phyloP scores from a whole-genome alignment of 169 alveolate genomes.

The Plasmodium berghei region DNA sequence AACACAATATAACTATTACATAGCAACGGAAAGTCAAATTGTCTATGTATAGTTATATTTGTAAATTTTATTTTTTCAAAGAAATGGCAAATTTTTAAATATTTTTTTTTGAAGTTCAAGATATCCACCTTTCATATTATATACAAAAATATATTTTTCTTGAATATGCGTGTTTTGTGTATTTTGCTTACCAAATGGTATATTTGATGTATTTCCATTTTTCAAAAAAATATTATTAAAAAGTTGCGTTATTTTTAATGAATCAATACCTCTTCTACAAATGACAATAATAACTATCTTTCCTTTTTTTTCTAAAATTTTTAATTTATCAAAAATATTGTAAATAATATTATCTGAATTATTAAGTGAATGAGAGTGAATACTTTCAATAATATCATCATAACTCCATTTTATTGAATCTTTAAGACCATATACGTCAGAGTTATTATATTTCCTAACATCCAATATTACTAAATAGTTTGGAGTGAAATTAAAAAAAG shows the following conservation, averaged over 20 bases:
- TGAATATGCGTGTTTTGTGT: background rate
- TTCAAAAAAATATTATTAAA: slow-evolving; percentile 49
- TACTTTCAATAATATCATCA: slow-evolving; percentile 46
- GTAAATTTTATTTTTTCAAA: background rate
- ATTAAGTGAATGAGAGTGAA: slow-evolving; percentile 68
- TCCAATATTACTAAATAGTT: slow-evolving; percentile 52
- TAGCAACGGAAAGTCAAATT: too few species aligned
- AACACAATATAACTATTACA: too few species aligned
- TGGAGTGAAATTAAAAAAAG: slow-evolving; percentile 24
- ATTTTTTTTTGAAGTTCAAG: slow-evolving; percentile 52
- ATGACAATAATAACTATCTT: slow-evolving; percentile 58
- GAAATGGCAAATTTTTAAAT: slow-evolving; percentile 71
- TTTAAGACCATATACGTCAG: slow-evolving; percentile 48
- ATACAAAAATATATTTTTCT: slow-evolving; percentile 18
- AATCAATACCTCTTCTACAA: slow-evolving; percentile 76
- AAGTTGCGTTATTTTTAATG: slow-evolving; percentile 52
- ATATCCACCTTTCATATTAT: slow-evolving; percentile 72
- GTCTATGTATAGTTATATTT: too few species aligned
- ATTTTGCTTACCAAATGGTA: background rate
- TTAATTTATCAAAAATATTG: slow-evolving; percentile 25
- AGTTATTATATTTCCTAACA: slow-evolving; percentile 32
- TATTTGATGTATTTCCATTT: background rate
- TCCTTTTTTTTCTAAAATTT: slow-evolving; percentile 10
- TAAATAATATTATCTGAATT: slow-evolving; percentile 9
- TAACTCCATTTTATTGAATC: slow-evolving; percentile 66